Base-by-base conservation (phyloP, 108 stramenopile genomes). In the Parmales sp. region DNA sequence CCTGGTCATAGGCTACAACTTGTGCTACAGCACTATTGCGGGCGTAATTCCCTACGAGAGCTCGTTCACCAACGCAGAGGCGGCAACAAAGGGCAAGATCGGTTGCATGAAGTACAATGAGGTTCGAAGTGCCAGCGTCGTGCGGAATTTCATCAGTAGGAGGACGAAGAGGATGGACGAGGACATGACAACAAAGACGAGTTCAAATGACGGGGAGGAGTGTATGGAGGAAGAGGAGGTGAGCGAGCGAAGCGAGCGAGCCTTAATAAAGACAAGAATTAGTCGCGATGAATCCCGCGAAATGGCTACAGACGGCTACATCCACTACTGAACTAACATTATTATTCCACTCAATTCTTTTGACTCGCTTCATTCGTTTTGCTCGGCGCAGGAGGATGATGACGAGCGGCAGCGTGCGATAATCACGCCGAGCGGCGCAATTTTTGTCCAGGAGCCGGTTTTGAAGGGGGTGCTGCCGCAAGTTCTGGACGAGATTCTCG, bases 1-100 rank as follows among this genome's bases (percentile, higher is more conserved):
- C 0, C 87, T 99, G 46, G 82, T 99, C 37, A 96, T 97, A 74
- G 95, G 95, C 36, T 92, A 96, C 80, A 99, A 99, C 69, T 79
- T 99, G 1, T 99, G 98, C 68, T 99, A 94, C 72, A 86, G 88
- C 8, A 93, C 92, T 9, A 76, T 82, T 44, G 89, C 89, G 20
- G 92, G 93, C 37, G 89, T 86, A 64, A 25, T 78, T 11, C 28
- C 3, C 20, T 29, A 5, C 29, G 45, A 25, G 6, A 20, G n/a
- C n/a, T n/a, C n/a, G n/a, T n/a, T n/a, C n/a, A n/a, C n/a, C n/a
- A n/a, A n/a, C n/a, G n/a, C n/a, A n/a, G n/a, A n/a, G n/a, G n/a
- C n/a, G n/a, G n/a, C n/a, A n/a, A n/a, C n/a, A n/a, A n/a, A n/a
- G n/a, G n/a, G n/a, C n/a, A n/a, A n/a, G n/a, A n/a, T n/a, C n/a